A percentile compares a stretch with the other conserved stretches of the same genome.
Conservation (phyloP, 768 basidiomycete species). For the Suillus occidentalis region DNA sequence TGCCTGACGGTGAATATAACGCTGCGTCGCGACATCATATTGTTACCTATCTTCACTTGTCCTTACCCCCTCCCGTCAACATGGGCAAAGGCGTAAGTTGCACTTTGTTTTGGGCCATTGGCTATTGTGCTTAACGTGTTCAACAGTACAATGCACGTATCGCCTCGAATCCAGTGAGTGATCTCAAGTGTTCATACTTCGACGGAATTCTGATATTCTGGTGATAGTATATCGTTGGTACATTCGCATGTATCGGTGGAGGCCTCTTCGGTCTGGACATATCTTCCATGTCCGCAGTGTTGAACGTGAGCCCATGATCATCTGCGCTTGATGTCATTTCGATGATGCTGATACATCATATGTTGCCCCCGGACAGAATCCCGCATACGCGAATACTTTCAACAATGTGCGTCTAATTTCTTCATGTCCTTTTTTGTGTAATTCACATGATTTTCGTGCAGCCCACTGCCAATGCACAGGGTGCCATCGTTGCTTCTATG, state of each 20-base stretch:
- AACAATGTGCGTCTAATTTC: slow-evolving; percentile 20
- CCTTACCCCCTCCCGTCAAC: slow-evolving; percentile 3
- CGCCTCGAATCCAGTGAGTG: slow-evolving; percentile 55
- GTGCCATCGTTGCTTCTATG: slow-evolving; percentile 78
- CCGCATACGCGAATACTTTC: slow-evolving; percentile 26
- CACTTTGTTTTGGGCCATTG: background rate
- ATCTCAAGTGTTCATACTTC: background rate
- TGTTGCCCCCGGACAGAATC: slow-evolving; percentile 19
- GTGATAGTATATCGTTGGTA: slow-evolving; percentile 72
- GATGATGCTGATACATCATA: slow-evolving; percentile 4
- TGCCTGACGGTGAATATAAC: background rate
- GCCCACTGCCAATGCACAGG: slow-evolving; percentile 58
- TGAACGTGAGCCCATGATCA: slow-evolving; percentile 43
- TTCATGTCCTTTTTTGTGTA: background rate
- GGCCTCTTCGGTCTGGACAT: slow-evolving; percentile 81
- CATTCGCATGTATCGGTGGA: slow-evolving; percentile 81
- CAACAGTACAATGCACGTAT: slow-evolving; percentile 54
- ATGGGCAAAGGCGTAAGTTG: slow-evolving; percentile 28
- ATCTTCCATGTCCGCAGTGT: slow-evolving; percentile 78
- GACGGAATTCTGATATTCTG: background rate
- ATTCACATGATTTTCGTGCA: slow-evolving; percentile 15
- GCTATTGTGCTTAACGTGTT: slow-evolving; percentile 5
- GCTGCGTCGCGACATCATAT: background rate
- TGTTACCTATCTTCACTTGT: slow-evolving; percentile 3
- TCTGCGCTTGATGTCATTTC: background rate